Percentiles rank a stretch among this genome's conserved stretches.
Evolutionary conservation across 2,329 filamentous ascomycete genomes (phyloP).

Genomic region (Penicillium nordicum): DNA sequence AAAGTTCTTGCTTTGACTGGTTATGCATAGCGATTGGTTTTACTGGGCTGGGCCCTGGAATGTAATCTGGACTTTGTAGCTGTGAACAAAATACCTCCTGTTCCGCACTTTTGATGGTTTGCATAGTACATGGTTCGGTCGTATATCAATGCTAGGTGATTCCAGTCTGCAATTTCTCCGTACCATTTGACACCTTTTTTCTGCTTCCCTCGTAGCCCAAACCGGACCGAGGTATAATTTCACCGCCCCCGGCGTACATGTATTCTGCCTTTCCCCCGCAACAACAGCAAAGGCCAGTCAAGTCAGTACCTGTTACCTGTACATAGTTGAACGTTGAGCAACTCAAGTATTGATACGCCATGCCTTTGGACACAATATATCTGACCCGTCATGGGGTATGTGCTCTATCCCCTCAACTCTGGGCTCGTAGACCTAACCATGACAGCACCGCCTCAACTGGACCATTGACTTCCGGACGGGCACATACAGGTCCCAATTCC

Average conservation of each 20-base stretch:
- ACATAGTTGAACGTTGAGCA: constrained; percentile 3
- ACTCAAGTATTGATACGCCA: constrained; percentile 30
- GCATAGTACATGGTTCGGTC: constrained; percentile 24
- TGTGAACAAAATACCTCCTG: constrained; percentile 18
- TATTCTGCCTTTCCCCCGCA: constrained; percentile 23
- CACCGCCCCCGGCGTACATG: not conserved
- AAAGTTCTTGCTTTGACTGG: constrained; percentile 30
- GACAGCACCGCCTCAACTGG: constrained; percentile 87
- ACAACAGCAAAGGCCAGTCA: too few relatives aligned
- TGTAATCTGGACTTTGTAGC: constrained; percentile 24
- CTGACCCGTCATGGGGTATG: constrained; percentile 72
- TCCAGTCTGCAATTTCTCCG: constrained; percentile 16
- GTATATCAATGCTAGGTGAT: constrained; percentile 21
- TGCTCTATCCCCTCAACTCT: constrained; percentile 12
- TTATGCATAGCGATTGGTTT: constrained; percentile 18
- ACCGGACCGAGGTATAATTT: not conserved
- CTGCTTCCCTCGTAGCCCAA: not conserved
- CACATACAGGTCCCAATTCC: constrained; percentile 68
- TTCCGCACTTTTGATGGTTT: constrained; percentile 18
- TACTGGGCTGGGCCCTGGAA: constrained; percentile 24
- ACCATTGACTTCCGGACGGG: constrained; percentile 77
- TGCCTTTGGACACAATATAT: constrained; percentile 70
- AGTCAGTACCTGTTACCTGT: not conserved
- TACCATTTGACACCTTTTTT: not conserved
- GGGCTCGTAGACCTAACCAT: not conserved